phyloP scores from a whole-genome alignment of 352 stramenopile species.

The Blastocystis sp. region DNA sequence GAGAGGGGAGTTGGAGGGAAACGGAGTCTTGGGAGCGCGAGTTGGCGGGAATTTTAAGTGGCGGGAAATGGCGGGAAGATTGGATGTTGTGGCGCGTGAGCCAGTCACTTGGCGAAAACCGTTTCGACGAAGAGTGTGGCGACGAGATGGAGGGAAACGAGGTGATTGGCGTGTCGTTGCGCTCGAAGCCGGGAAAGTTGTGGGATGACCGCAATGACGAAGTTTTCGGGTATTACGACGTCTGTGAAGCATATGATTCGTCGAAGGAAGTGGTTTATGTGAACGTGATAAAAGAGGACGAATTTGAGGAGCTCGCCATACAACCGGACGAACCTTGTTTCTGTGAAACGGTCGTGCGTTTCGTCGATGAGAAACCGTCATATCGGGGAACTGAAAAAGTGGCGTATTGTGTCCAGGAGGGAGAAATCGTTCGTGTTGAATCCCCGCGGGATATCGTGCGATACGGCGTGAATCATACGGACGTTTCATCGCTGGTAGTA shows the following conservation, averaged over 20 bases:
- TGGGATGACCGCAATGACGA: neutral
- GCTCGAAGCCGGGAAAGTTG: neutral
- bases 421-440: neutral
- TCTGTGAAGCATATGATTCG: neutral
- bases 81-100: neutral
- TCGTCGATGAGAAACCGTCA: neutral
- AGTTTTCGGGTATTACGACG: conserved; percentile 23
- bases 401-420: conserved; percentile 3
- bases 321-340: neutral
- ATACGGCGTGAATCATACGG: neutral
- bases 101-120: neutral
- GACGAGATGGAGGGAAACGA: neutral
- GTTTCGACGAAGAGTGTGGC: neutral
- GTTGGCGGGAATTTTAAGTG: neutral
- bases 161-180: neutral
- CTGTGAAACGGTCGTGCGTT: neutral
- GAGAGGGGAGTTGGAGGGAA: neutral
- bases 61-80: neutral
- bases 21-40: neutral
- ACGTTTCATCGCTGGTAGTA: neutral
- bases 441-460: neutral
- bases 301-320: neutral
- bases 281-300: conserved; percentile 2
- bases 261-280: neutral
- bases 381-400: neutral